Percentiles rank a stretch among this genome's conserved stretches.
Conservation (phyloP, 1,139 yeast species). For the Pichia sp. region DNA sequence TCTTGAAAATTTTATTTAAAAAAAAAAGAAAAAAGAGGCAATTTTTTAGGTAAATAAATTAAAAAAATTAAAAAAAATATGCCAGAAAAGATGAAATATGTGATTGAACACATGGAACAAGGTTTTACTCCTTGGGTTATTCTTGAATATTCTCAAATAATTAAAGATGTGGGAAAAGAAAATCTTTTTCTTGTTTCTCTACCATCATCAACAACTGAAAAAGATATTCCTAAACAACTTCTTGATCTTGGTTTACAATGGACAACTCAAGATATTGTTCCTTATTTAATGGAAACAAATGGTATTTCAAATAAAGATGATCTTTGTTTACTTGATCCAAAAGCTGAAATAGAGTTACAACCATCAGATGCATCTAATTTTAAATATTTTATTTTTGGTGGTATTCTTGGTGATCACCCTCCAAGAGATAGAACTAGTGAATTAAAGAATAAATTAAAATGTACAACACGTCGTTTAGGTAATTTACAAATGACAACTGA, state of each 20-base stretch:
- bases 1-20: too few species aligned
- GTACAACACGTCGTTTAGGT: conserved; percentile 81
- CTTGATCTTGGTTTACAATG: conserved; percentile 65
- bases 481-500: conserved; percentile 94
- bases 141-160: conserved; percentile 77
- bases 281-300: conserved; percentile 21
- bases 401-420: conserved; percentile 94
- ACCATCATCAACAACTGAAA: conserved; percentile 53
- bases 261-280: conserved; percentile 66
- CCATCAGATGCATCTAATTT: conserved; percentile 62
- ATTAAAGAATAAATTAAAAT: conserved; percentile 69
- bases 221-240: conserved; percentile 60
- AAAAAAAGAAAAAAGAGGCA: background rate
- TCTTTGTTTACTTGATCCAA: conserved; percentile 84
- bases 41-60: background rate
- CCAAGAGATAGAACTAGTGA: conserved; percentile 94
- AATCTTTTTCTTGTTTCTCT: conserved; percentile 76
- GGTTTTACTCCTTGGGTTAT: conserved; percentile 96
- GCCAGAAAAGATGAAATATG: conserved; percentile 59
- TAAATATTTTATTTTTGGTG: conserved; percentile 92
- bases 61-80: background rate
- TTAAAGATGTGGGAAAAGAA: conserved; percentile 71
- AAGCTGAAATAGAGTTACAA: conserved; percentile 64
- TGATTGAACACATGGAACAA: conserved; percentile 95
- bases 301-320: conserved; percentile 37